Evolutionary conservation across 345 rosid genomes (phyloP), one percentile per base, ranked within the genome.

Genomic region (Acer campestre): DNA sequence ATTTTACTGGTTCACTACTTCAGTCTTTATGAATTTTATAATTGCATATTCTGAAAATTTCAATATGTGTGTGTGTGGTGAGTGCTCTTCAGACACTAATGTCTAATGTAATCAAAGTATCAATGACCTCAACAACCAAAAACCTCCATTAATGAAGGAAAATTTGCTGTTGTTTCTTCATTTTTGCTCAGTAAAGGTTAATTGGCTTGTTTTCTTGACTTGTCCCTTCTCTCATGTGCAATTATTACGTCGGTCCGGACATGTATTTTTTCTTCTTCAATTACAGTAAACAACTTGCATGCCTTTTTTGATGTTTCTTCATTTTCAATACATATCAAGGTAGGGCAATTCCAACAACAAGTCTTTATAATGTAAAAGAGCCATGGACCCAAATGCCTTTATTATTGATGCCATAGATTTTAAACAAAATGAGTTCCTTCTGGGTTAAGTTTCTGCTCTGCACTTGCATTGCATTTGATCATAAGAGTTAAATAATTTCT

Each of bases 371-470:
- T 7, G 22, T 25, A 4, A 42, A 42, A 42, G 38, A 22, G 7
- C 14, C 14, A 22, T 20, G 67, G 75, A 40, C 75, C 67, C 75
- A 72, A 22, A 29, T 22, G 64, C 49, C 35, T 58, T 61, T 40
- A 46, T 62, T 74, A 5, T 7, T 17, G n/a, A n/a, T n/a, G 0
- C 27, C 63, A 59, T 20, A 18, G 10, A 59, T 59, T 58, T 58
- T 59, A 5, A 55, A 0, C 18, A 69, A 31, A 13, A 23, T 70
- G 2, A 17, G 14, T 25, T 31, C 29, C 31, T 2, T 44, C 25
- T 13, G 8, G 23, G 9, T 58, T n/a, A 20, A 7, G 6, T 35
- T 35, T 58, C 61, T 31, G 61, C 10, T 71, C 25, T 31, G 63
- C 75, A 58, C 5, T 11, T 14, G 16, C 55, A 49, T 11, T 49